Base-by-base conservation (phyloP, 257 asterid genomes). In the Solanum peruvianum region DNA sequence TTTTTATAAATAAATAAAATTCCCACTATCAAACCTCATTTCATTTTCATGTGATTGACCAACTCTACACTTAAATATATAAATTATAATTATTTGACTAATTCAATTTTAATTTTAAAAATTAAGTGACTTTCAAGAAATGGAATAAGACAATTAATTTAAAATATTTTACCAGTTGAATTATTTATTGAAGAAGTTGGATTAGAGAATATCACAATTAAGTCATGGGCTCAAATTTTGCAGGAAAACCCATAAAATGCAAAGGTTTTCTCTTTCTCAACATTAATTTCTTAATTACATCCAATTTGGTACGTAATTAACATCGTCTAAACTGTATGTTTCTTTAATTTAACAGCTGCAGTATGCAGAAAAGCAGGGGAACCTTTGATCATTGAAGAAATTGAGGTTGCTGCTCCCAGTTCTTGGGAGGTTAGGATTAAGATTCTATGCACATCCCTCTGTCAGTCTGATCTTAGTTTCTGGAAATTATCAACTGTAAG, bases 341-440 rank as follows among this genome's bases (percentile, higher is more conserved):
- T 67, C 73, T 27, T 67, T 27, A 67, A 67, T 27, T 67, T 27
- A 27, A 67, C 92, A 93, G 93, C 92, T 84, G 95, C 94, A 18
- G 89, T 93, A 44, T 93, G 92, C 18, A 86, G 95, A 73, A 87
- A 56, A 88, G 92, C 93, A 45, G 91, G 92, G 29, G 91, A 92
- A 71, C 88, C 93, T 9, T 86, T 93, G 35, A 83, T 88, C 12
- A 86, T 93, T 12, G 94, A 92, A 83, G 94, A 93, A 81, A 89
- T 92, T 49, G 91, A 89, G 75, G 93, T 93, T 15, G 89, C 87
- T 13, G 89, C 94, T 58, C 94, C 95, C 1, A 82, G 89, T 83
- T 89, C 94, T 56, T 86, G 90, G 90, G 95, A 92, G 37, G 93
- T 93, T 56, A 47, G 94, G 49, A 91, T 92, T 88, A 92, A 92